These are phyloP conservation scores for Metschnikowia vanudenii DNA, from an alignment of 805 yeast species.

Conservation along the genomic window DNA sequence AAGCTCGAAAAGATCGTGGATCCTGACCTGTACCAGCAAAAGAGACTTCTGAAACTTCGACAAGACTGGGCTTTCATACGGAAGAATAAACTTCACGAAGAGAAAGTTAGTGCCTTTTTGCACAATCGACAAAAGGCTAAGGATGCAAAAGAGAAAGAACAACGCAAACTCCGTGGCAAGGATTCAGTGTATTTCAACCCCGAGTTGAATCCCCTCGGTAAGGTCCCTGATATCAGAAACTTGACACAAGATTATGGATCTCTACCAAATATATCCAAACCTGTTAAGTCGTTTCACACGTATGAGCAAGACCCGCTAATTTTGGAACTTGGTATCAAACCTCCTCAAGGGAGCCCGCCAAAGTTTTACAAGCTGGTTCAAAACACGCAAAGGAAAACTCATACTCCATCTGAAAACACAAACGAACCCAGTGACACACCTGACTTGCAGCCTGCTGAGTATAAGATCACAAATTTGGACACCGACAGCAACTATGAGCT, in stretches of 20 bases:
- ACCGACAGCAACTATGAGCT: conserved; percentile 14
- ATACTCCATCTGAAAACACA: background rate
- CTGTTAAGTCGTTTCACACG: conserved; percentile 22
- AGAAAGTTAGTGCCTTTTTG: conserved; percentile 26
- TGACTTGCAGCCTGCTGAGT: background rate
- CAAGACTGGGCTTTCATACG: conserved; percentile 42
- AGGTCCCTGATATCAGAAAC: conserved; percentile 38
- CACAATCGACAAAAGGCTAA: conserved; percentile 21
- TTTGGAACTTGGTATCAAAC: conserved; percentile 25
- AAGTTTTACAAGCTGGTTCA: conserved; percentile 44
- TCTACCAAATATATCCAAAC: conserved; percentile 32
- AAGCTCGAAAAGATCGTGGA: conserved; percentile 19
- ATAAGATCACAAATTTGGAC: conserved; percentile 5
- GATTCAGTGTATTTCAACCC: conserved; percentile 62
- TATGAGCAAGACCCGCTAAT: conserved; percentile 33
- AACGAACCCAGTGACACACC: background rate
- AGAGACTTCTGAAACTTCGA: conserved; percentile 27
- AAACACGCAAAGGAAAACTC: conserved; percentile 21
- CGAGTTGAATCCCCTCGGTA: conserved; percentile 63
- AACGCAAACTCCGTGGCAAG: conserved; percentile 40
- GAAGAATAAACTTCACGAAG: conserved; percentile 35
- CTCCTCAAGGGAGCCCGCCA: conserved; percentile 47
- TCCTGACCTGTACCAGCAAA: conserved; percentile 20
- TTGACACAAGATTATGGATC: conserved; percentile 16
- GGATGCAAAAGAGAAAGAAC: conserved; percentile 16